phyloP scores from a whole-genome alignment of 2,329 filamentous ascomycete species.

The Pseudogymnoascus sp. region DNA sequence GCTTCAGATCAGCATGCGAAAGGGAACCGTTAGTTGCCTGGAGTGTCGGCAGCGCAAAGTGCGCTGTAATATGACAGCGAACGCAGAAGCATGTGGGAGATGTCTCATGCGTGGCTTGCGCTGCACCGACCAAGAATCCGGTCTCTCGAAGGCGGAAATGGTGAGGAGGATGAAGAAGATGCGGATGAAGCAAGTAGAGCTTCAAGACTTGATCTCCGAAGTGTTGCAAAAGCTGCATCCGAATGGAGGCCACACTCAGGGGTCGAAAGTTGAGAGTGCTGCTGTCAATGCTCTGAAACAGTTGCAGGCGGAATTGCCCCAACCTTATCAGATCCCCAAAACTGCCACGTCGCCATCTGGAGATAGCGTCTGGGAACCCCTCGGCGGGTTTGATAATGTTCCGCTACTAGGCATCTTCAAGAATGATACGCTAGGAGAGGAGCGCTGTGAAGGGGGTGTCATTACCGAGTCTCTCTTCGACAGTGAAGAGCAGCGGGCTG shows the following conservation, averaged over 20 bases:
- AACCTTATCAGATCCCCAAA: not conserved
- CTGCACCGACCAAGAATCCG: slow-evolving; percentile 36
- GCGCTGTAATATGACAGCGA: slow-evolving; percentile 35
- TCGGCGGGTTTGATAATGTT: not conserved
- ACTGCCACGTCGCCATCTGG: not conserved
- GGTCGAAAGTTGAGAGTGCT: not conserved
- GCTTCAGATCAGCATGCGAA: slow-evolving; percentile 24
- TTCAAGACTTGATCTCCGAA: slow-evolving; percentile 21
- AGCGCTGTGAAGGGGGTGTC: not conserved
- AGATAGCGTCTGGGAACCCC: not conserved
- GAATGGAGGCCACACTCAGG: not conserved
- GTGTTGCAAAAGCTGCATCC: slow-evolving; percentile 13
- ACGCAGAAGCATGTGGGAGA: slow-evolving; percentile 33
- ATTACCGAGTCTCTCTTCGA: not conserved
- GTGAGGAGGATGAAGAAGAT: slow-evolving; percentile 10
- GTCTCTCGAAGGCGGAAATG: slow-evolving; percentile 10
- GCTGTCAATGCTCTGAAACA: not conserved
- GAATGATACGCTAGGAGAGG: not conserved
- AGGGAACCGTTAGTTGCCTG: slow-evolving; percentile 29
- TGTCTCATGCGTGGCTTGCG: slow-evolving; percentile 36
- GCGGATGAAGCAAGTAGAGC: slow-evolving; percentile 18
- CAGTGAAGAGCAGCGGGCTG: not conserved
- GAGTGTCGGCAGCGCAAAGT: slow-evolving; percentile 42
- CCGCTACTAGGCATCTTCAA: not conserved
- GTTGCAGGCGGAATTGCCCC: not conserved